A percentile compares a stretch with the other conserved stretches of the same genome.
Conservation (phyloP, 805 yeast species). For the Kluyveromyces nonfermentans region DNA sequence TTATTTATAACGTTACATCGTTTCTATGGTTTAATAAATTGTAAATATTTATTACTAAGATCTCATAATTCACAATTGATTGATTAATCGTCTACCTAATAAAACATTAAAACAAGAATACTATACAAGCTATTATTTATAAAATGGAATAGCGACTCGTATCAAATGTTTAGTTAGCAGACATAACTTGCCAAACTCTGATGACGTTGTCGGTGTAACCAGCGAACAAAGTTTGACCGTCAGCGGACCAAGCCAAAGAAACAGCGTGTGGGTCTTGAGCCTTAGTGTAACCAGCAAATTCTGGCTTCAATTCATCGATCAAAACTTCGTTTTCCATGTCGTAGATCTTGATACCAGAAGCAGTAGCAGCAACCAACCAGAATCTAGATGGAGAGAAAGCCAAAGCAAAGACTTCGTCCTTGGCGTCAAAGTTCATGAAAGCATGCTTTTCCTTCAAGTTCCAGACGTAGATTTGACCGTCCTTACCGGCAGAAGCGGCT, state of each 20-base stretch:
- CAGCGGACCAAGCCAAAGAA: conserved; percentile 99
- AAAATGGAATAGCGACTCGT: conserved; percentile 4
- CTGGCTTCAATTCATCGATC: conserved; percentile 97
- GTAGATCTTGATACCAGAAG: conserved; percentile 96
- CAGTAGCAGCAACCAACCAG: conserved; percentile 99
- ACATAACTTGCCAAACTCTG: conserved; percentile 99
- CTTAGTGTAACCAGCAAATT: conserved; percentile 77
- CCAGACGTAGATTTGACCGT: conserved; percentile 98
- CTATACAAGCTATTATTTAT: conserved; percentile 5
- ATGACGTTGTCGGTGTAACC: conserved; percentile 99
- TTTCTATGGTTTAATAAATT: too few relatives aligned
- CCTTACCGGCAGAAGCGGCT: conserved; percentile 99
- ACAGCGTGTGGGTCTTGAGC: conserved; percentile 97
- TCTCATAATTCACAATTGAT: neutral
- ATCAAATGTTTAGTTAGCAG: conserved; percentile 33
- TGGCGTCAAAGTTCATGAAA: conserved; percentile 88
- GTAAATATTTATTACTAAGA: neutral
- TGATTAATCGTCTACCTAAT: conserved; percentile 2
- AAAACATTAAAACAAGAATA: conserved; percentile 1
- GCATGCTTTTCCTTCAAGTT: conserved; percentile 79
- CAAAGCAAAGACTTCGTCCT: conserved; percentile 95
- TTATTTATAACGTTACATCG: too few relatives aligned
- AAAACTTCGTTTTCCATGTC: conserved; percentile 90
- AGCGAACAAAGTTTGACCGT: conserved; percentile 98
- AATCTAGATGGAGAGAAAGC: conserved; percentile 99